Evolutionary conservation across 78 protist genomes (phyloP).

Genomic region (Dictyostelium capitatum): DNA sequence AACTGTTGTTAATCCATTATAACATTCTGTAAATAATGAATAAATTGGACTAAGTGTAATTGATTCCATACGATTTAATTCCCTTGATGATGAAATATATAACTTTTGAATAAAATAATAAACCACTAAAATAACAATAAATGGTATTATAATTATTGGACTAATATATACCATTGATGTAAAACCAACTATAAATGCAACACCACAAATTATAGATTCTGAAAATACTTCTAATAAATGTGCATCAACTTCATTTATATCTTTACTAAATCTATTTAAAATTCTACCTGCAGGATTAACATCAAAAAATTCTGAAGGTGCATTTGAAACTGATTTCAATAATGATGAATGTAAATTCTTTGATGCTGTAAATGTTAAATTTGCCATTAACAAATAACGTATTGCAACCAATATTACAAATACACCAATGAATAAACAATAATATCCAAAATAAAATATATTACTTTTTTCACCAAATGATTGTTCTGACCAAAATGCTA

Average conservation of each 20-base stretch:
- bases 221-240: slow-evolving; percentile 5
- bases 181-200: slow-evolving; percentile 17
- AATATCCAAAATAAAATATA: slow-evolving; percentile 25
- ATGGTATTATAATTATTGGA: slow-evolving; percentile 39
- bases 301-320: slow-evolving; percentile 62
- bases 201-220: not conserved
- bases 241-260: slow-evolving; percentile 30
- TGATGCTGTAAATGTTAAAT: not conserved
- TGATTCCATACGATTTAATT: slow-evolving; percentile 90
- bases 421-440: not conserved
- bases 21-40: slow-evolving; percentile 87
- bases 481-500: slow-evolving; percentile 38
- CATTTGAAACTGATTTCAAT: not conserved
- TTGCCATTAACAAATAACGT: not conserved
- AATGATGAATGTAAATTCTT: slow-evolving; percentile 4
- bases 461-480: not conserved
- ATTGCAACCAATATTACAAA: not conserved
- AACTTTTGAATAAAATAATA: slow-evolving; percentile 81
- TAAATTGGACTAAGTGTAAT: slow-evolving; percentile 91
- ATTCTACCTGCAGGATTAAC: slow-evolving; percentile 73
- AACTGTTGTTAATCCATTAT: slow-evolving; percentile 93
- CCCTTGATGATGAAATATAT: slow-evolving; percentile 86
- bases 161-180: slow-evolving; percentile 12
- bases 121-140: slow-evolving; percentile 4
- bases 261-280: slow-evolving; percentile 66